Percentiles rank a stretch among this genome's conserved stretches.
These are phyloP conservation scores for Xylaria arbuscula DNA, from an alignment of 2,329 filamentous ascomycete genomes.

Conservation along the genomic window DNA sequence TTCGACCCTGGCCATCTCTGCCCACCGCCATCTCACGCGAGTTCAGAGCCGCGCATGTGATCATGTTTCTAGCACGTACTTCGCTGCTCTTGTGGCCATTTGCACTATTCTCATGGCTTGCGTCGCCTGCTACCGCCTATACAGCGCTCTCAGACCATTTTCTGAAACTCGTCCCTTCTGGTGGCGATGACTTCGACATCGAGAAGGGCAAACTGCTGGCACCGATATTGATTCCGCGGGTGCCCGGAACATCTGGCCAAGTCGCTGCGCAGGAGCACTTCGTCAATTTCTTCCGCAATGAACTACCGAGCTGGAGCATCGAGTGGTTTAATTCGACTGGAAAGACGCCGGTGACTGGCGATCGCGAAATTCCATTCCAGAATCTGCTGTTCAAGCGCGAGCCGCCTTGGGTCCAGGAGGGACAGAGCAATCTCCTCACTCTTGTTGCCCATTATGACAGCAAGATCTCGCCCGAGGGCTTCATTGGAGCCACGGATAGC, in stretches of 20 bases:
- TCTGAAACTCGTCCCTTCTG: constrained; percentile 70
- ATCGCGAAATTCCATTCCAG: constrained; percentile 74
- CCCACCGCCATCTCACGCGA: constrained; percentile 24
- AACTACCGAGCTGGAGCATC: constrained; percentile 76
- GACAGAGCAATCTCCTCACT: constrained; percentile 78
- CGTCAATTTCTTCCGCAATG: constrained; percentile 72
- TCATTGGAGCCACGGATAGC: constrained; percentile 86
- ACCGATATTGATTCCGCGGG: constrained; percentile 78
- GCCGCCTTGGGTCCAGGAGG: constrained; percentile 77
- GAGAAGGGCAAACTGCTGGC: constrained; percentile 76
- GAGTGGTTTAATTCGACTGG: constrained; percentile 80
- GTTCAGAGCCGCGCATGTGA: constrained; percentile 22
- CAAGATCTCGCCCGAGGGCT: constrained; percentile 76
- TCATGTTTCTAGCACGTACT: constrained; percentile 28
- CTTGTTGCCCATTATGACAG: constrained; percentile 88
- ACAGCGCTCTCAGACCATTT: constrained; percentile 71
- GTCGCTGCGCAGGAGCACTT: constrained; percentile 76
- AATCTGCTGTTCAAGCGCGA: constrained; percentile 83
- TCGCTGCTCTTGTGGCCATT: constrained; percentile 45
- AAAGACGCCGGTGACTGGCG: constrained; percentile 72
- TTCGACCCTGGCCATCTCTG: constrained; percentile 20
- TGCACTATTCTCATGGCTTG: constrained; percentile 44
- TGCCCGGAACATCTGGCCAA: constrained; percentile 78
- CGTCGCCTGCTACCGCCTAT: constrained; percentile 48
- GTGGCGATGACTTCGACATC: constrained; percentile 76